These are phyloP conservation scores for Colletotrichum melonis DNA, from an alignment of 2,329 filamentous ascomycete genomes.

Conservation along the genomic window DNA sequence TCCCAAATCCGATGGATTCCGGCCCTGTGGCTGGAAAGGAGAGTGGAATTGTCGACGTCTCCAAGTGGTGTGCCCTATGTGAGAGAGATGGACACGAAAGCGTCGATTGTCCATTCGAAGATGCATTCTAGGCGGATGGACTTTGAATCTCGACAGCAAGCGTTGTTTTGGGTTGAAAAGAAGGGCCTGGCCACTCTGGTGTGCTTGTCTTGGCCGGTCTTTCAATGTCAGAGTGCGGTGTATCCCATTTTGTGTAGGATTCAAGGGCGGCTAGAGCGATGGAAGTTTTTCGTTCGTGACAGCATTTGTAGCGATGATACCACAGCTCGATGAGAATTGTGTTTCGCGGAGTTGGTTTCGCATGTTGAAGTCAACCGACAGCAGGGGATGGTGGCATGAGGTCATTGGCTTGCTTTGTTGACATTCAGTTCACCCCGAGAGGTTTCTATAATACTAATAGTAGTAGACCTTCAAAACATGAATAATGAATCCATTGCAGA, in stretches of 20 bases:
- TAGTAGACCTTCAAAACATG: slow-evolving; percentile 13
- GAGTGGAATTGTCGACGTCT: slow-evolving; percentile 80
- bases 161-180: neutral
- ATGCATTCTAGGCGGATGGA: slow-evolving; percentile 67
- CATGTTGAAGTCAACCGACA: neutral
- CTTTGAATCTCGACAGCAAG: slow-evolving; percentile 10
- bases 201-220: neutral
- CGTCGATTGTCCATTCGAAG: slow-evolving; percentile 93
- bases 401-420: neutral
- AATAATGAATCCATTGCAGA: neutral
- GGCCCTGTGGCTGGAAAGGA: slow-evolving; percentile 82
- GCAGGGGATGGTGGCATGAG: neutral
- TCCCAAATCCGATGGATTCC: slow-evolving; percentile 72
- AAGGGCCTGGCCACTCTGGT: neutral
- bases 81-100: slow-evolving; percentile 97
- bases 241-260: slow-evolving; percentile 20
- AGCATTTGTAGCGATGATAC: slow-evolving; percentile 37
- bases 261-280: slow-evolving; percentile 9
- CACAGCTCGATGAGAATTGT: slow-evolving; percentile 25
- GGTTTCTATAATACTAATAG: slow-evolving; percentile 2
- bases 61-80: slow-evolving; percentile 97
- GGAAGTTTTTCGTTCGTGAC: slow-evolving; percentile 34
- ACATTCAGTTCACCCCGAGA: neutral
- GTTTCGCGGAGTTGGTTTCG: slow-evolving; percentile 4
- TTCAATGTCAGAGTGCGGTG: neutral